Evolutionary conservation across 75 land plant genomes (phyloP).

Genomic region (Pinus tabuliformis): DNA sequence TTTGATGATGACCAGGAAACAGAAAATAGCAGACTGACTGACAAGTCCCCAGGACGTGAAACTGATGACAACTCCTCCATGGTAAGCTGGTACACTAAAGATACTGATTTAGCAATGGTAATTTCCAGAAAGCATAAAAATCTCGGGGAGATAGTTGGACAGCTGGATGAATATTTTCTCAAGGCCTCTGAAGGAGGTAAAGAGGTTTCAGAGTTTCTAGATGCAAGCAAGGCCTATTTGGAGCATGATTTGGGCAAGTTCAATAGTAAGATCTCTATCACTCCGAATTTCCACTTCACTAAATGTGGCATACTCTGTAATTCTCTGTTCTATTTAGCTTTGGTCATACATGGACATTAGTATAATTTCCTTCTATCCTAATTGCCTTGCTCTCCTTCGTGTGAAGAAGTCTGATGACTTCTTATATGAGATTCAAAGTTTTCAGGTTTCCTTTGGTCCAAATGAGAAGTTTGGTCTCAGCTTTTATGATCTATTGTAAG

Average conservation of each 20-base stretch:
- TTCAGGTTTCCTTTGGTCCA: neutral
- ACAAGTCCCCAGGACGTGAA: constrained; percentile 11
- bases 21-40: neutral
- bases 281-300: neutral
- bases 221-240: constrained; percentile 27
- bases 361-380: neutral
- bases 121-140: constrained; percentile 49
- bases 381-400: neutral
- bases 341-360: neutral
- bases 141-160: constrained; percentile 63
- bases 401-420: neutral
- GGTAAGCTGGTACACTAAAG: constrained; percentile 36
- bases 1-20: constrained; percentile 36
- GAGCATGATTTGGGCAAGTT: constrained; percentile 20
- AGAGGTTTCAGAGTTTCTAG: constrained; percentile 56
- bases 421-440: neutral
- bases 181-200: constrained; percentile 75
- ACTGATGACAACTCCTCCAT: constrained; percentile 33
- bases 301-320: neutral
- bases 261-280: constrained; percentile 31
- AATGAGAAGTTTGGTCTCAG: neutral
- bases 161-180: constrained; percentile 80
- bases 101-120: constrained; percentile 34
- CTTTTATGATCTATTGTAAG: neutral
- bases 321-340: neutral